A percentile compares a stretch with the other conserved stretches of the same genome.
Evolutionary conservation across 2,329 filamentous ascomycete species (phyloP).

Genomic region (Penicillium oxalicum): DNA sequence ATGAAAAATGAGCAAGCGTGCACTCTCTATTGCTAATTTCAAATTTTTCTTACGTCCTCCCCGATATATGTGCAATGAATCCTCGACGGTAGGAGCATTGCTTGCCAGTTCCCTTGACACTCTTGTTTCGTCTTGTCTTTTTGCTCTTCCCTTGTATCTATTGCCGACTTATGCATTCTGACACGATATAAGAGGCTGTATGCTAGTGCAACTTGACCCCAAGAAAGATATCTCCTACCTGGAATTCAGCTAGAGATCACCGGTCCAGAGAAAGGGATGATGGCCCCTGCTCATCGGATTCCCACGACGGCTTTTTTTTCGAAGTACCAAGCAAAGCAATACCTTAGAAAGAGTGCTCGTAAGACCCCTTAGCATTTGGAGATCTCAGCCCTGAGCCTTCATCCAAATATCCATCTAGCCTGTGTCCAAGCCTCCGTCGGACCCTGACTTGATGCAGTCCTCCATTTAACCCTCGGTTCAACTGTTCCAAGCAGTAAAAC

Average conservation of each 20-base stretch:
- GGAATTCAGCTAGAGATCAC: neutral
- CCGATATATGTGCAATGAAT: neutral
- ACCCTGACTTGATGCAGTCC: too few species aligned
- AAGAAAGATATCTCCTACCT: neutral
- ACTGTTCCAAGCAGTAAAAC: too few species aligned
- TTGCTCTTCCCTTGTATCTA: constrained; percentile 11
- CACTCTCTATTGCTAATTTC: constrained; percentile 12
- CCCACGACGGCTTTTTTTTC: too few species aligned
- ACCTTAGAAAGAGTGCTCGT: too few species aligned
- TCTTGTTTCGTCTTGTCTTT: constrained; percentile 8
- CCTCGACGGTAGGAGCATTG: constrained; percentile 11
- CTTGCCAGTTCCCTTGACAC: constrained; percentile 3
- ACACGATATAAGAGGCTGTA: neutral
- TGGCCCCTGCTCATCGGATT: too few species aligned
- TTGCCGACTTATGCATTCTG: constrained; percentile 13
- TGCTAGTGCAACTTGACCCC: neutral
- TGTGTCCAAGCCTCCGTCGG: too few species aligned
- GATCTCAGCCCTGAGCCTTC: too few species aligned
- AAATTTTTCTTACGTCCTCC: constrained; percentile 9
- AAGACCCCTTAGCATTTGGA: too few species aligned
- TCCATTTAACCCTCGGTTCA: too few species aligned
- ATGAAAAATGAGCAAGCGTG: constrained; percentile 22
- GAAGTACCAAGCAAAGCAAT: too few species aligned
- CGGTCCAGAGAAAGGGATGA: neutral
- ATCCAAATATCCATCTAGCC: too few species aligned